Conservation (phyloP, 176 grass and related monocot genomes). For the Zizania latifolia region DNA sequence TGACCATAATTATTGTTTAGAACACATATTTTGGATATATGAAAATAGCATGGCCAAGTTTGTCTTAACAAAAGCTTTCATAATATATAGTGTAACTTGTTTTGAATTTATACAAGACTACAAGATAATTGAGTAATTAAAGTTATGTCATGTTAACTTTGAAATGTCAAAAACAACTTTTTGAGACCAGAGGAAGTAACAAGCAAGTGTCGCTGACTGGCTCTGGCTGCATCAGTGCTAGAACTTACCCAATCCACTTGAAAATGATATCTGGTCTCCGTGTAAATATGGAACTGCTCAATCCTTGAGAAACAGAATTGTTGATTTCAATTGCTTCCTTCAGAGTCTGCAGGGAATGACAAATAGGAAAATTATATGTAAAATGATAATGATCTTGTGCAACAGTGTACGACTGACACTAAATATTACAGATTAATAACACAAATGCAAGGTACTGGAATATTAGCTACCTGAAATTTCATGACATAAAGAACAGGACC, state of each 20-base stretch:
- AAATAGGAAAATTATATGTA: background rate
- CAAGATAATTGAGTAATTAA: no score
- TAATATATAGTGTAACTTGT: no score
- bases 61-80: no score
- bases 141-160: no score
- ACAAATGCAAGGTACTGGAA: background rate
- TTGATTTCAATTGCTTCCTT: conserved; percentile 96
- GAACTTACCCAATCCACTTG: conserved; percentile 98
- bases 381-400: background rate
- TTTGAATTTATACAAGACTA: no score
- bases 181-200: no score
- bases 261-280: conserved; percentile 82
- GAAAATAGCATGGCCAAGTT: no score
- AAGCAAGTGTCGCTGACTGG: background rate
- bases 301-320: conserved; percentile 91
- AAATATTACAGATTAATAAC: conserved; percentile 7
- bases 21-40: no score
- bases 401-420: background rate
- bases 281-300: conserved; percentile 99
- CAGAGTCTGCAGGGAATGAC: conserved; percentile 45
- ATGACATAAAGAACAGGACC: conserved; percentile 95
- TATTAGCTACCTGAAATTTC: conserved; percentile 75
- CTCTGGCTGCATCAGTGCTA: no score
- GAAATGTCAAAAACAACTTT: no score
- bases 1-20: no score